These are phyloP conservation scores for Cucurbita pepo DNA, from an alignment of 306 rosid genomes.

Conservation along the genomic window DNA sequence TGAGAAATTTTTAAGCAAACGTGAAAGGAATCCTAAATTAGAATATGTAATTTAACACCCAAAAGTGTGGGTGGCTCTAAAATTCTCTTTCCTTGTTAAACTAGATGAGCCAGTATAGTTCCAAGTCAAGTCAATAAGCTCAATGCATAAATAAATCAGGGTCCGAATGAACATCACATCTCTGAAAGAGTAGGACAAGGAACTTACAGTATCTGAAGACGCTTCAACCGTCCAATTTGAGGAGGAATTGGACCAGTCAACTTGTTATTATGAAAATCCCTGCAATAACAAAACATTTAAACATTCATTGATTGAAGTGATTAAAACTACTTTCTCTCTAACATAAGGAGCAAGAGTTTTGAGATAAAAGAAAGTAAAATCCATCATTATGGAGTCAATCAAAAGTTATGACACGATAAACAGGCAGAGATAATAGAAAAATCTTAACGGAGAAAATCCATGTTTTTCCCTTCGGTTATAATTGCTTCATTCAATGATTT, in stretches of 20 bases:
- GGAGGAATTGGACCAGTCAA: slow-evolving; percentile 97
- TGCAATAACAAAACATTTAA: slow-evolving; percentile 15
- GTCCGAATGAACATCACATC: neutral
- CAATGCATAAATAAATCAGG: neutral
- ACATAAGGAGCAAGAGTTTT: neutral
- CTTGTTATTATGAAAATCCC: slow-evolving; percentile 97
- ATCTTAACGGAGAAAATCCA: neutral
- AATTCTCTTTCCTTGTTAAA: neutral
- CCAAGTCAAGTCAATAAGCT: neutral
- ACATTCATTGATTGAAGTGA: neutral
- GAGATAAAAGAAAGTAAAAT: neutral
- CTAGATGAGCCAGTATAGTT: neutral
- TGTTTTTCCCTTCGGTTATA: neutral
- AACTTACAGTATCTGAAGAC: slow-evolving; percentile 71
- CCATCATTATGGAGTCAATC: neutral
- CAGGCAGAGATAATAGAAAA: neutral
- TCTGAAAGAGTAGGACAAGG: slow-evolving; percentile 1
- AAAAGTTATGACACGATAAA: neutral
- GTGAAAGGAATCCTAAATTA: neutral
- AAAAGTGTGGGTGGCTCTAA: neutral
- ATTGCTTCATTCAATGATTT: neutral
- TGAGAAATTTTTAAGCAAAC: neutral
- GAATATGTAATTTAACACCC: neutral
- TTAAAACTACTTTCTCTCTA: neutral
- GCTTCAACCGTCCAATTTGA: slow-evolving; percentile 90